Conservation (phyloP, 2,329 filamentous ascomycete genomes). For the Aspergillus tamarii region DNA sequence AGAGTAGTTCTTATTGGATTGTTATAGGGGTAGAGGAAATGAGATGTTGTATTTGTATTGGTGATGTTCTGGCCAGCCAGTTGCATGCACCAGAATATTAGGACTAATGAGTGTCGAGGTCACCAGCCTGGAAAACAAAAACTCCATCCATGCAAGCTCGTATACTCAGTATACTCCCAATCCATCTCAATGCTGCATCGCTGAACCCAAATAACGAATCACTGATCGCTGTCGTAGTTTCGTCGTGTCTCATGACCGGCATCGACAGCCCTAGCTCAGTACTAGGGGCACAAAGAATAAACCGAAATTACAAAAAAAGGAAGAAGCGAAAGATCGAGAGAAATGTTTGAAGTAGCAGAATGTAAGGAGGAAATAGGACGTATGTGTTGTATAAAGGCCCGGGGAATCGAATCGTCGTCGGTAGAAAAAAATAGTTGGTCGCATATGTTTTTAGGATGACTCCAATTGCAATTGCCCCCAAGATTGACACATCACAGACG, state of each 20-base stretch:
- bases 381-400: neutral
- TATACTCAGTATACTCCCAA: slow-evolving; percentile 2
- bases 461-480: neutral
- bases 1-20: neutral
- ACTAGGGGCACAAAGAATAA: neutral
- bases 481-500: neutral
- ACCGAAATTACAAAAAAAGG: neutral
- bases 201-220: slow-evolving; percentile 2
- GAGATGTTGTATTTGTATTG: neutral
- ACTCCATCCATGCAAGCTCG: slow-evolving; percentile 4
- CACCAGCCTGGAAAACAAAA: neutral
- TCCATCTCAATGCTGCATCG: slow-evolving; percentile 3
- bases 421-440: neutral
- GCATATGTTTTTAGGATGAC: neutral
- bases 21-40: neutral
- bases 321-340: neutral
- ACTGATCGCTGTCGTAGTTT: neutral
- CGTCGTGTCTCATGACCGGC: slow-evolving; percentile 2
- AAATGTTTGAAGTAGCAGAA: neutral
- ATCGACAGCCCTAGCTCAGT: neutral
- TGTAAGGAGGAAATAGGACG: neutral
- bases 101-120: slow-evolving; percentile 1
- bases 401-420: neutral
- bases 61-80: slow-evolving; percentile 1
- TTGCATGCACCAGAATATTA: neutral